Base-by-base conservation (phyloP, 768 basidiomycete species). In the Tylopilus felleus region DNA sequence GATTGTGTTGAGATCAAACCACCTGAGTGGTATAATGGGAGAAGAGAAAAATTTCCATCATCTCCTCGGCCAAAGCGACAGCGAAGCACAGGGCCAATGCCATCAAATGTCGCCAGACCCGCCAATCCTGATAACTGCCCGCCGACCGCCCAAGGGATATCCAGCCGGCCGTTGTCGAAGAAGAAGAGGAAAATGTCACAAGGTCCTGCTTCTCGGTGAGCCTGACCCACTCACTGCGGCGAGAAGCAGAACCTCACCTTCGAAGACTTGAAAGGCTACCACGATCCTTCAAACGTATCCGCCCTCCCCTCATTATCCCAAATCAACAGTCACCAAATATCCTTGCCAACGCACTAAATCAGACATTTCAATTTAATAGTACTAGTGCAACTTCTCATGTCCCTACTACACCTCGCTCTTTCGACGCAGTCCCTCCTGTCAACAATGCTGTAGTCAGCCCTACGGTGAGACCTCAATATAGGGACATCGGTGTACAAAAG, bases 141-240 rank as follows among this genome's bases (percentile, higher is more conserved):
- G 22, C 43, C n/a, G 13, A 9, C 9, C 5, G 8, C 29, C 2
- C 58, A 48, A 47, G 55, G 47, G 21, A 33, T n/a, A 33, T 14
- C 45, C 4, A 28, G 4, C 45, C 51, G 39, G 35, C 33, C 55
- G 12, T 36, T 23, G 35, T 25, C 49, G 0, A 57, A 49, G 49
- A 67, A 53, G 53, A 68, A 60, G 51, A 62, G 51, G 44, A 65
- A 59, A 47, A 41, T 42, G 25, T 33, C 53, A 8, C 60, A 44
- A 49, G 57, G 66, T 58, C 46, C 63, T 56, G 65, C 60, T 70
- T 63, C 67, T 58, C 68, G 66, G 67, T 68, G 63, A 68, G 67
- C 60, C 54, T 50, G 52, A 52, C 61, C 53, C 58, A 53, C 66
- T 66, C 66, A 64, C 66, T 68, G 64, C 52, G 33, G 36, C 58